phyloP scores from a whole-genome alignment of 805 yeast species.

The Cyberlindnera suaveolens region DNA sequence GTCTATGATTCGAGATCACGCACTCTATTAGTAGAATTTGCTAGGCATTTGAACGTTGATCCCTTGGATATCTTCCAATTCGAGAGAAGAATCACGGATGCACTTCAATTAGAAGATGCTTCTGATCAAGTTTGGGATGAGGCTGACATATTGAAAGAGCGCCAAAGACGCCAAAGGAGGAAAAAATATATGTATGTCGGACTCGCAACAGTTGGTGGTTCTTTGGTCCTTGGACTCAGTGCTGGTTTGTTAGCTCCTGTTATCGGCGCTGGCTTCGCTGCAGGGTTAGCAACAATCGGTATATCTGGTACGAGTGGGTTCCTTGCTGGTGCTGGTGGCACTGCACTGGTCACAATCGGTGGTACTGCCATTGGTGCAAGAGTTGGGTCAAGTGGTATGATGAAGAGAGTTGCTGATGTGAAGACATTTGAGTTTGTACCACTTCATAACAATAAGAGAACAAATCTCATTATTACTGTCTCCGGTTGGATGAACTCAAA shows the following conservation, averaged over 20 bases:
- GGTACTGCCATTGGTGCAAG: slow-evolving; percentile 89
- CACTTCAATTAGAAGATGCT: slow-evolving; percentile 81
- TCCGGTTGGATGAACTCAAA: slow-evolving; percentile 98
- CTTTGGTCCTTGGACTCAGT: slow-evolving; percentile 86
- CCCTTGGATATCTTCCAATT: slow-evolving; percentile 77
- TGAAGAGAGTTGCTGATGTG: slow-evolving; percentile 83
- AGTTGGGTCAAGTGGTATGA: slow-evolving; percentile 83
- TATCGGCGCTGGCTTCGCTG: slow-evolving; percentile 97
- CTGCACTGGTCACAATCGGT: slow-evolving; percentile 87
- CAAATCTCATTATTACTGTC: slow-evolving; percentile 81
- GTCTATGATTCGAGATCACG: slow-evolving; percentile 87
- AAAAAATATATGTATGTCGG: slow-evolving; percentile 83
- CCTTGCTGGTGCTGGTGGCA: slow-evolving; percentile 94
- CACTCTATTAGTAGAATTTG: slow-evolving; percentile 65
- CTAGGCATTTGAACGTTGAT: slow-evolving; percentile 49
- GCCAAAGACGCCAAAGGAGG: slow-evolving; percentile 59
- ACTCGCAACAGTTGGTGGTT: slow-evolving; percentile 93
- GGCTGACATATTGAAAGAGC: slow-evolving; percentile 55
- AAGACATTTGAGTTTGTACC: slow-evolving; percentile 93
- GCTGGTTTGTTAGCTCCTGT: slow-evolving; percentile 97
- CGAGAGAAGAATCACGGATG: slow-evolving; percentile 85
- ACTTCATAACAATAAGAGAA: slow-evolving; percentile 81
- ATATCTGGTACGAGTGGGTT: slow-evolving; percentile 90
- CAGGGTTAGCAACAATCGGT: slow-evolving; percentile 93
- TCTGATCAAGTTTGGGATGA: slow-evolving; percentile 78